Percentiles rank a stretch among this genome's conserved stretches.
phyloP scores from a whole-genome alignment of 768 basidiomycete species.

The Suillus sp. region DNA sequence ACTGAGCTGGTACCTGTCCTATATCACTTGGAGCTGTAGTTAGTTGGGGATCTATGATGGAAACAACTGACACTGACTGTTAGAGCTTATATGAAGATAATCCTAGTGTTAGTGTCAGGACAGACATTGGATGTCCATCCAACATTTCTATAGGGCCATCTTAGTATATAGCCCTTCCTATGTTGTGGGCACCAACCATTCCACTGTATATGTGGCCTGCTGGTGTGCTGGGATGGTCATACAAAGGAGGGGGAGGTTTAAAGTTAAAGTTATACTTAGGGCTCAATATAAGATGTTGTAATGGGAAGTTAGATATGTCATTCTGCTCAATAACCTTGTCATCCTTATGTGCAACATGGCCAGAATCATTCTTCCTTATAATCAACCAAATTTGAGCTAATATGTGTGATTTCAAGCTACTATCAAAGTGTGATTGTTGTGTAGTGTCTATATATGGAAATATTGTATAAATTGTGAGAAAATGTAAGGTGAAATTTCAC shows the following conservation, averaged over 20 bases:
- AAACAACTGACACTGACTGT: not conserved
- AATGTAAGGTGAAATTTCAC: conserved; percentile 2
- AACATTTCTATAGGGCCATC: not conserved
- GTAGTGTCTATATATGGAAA: not conserved
- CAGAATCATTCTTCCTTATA: not conserved
- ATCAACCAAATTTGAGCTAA: not conserved
- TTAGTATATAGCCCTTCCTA: not conserved
- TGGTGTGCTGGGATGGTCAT: not conserved
- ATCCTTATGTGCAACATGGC: not conserved
- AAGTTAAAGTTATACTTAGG: conserved; percentile 2
- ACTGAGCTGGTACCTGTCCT: not conserved
- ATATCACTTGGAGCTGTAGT: not conserved
- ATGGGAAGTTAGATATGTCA: not conserved
- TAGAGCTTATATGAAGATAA: not conserved
- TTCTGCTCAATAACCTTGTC: not conserved
- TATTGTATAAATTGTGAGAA: not conserved
- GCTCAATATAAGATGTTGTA: not conserved
- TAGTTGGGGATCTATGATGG: not conserved
- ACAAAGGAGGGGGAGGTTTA: not conserved
- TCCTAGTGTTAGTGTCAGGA: not conserved
- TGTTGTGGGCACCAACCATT: not conserved
- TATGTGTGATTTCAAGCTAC: not conserved
- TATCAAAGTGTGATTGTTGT: not conserved
- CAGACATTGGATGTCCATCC: not conserved
- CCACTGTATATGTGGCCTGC: not conserved